Conservation (phyloP, 805 yeast genomes). For the Maudiozyma turicensis region DNA sequence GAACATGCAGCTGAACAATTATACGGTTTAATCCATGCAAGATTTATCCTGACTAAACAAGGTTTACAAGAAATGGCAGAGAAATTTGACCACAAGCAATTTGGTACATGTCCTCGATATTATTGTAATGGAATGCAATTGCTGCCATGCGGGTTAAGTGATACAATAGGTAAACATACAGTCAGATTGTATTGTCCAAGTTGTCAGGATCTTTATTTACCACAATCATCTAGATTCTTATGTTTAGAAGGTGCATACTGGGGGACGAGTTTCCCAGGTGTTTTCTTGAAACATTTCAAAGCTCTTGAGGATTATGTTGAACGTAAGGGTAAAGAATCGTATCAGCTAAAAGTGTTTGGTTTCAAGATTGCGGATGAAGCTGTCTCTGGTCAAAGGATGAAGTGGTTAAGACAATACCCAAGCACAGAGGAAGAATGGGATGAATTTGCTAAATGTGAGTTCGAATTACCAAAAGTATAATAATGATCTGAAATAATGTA, state of each 20-base stretch:
- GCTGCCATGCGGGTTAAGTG: conserved; percentile 86
- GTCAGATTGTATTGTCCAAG: conserved; percentile 91
- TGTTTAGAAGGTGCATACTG: conserved; percentile 95
- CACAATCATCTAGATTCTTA: conserved; percentile 74
- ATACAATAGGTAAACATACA: conserved; percentile 83
- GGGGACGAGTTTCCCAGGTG: conserved; percentile 92
- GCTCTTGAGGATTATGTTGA: conserved; percentile 73
- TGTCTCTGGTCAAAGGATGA: conserved; percentile 86
- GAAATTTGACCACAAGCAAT: conserved; percentile 79
- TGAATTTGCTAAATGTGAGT: conserved; percentile 60
- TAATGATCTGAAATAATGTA: neutral
- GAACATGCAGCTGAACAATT: conserved; percentile 87
- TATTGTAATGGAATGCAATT: conserved; percentile 83
- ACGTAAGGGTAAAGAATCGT: conserved; percentile 42
- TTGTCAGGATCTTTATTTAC: conserved; percentile 84
- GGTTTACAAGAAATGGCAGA: conserved; percentile 91
- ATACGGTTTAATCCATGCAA: conserved; percentile 89
- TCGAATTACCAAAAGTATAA: conserved; percentile 36
- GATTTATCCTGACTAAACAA: conserved; percentile 79
- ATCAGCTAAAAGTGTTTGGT: conserved; percentile 76
- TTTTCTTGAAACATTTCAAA: conserved; percentile 84
- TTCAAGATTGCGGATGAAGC: conserved; percentile 70
- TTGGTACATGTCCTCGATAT: conserved; percentile 88
- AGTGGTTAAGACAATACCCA: conserved; percentile 83
- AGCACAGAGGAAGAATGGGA: conserved; percentile 46